A percentile compares a stretch with the other conserved stretches of the same genome.
phyloP scores from a whole-genome alignment of 345 rosid species.

The Corchorus olitorius region DNA sequence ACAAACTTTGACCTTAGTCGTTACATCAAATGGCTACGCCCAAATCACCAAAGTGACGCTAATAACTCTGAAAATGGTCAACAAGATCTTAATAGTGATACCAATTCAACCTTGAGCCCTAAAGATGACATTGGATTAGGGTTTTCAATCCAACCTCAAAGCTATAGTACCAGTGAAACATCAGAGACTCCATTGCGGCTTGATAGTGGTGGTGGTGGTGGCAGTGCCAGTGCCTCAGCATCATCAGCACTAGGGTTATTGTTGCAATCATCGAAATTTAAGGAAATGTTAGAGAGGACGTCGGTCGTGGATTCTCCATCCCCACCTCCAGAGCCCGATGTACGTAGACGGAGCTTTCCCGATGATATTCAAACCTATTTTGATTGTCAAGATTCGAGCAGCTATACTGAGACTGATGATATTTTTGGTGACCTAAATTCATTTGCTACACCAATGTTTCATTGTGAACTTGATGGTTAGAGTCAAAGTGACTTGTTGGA shows the following conservation, averaged over 20 bases:
- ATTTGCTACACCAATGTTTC: constrained; percentile 48
- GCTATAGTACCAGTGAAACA: background rate
- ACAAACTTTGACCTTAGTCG: constrained; percentile 90
- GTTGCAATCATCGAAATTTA: constrained; percentile 57
- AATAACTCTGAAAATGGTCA: constrained; percentile 1
- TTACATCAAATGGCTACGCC: constrained; percentile 59
- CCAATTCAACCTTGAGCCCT: constrained; percentile 3
- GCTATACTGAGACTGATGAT: constrained; percentile 48
- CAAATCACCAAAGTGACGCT: constrained; percentile 22
- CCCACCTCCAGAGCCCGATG: constrained; percentile 29
- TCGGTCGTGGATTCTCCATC: constrained; percentile 34
- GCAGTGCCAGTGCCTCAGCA: constrained; percentile 16
- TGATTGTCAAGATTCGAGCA: constrained; percentile 51
- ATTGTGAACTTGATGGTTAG: constrained; percentile 50
- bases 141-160: constrained; percentile 23
- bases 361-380: constrained; percentile 80
- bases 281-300: constrained; percentile 66
- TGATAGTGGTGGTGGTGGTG: background rate
- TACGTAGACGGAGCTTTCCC: constrained; percentile 61
- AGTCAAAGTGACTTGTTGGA: background rate
- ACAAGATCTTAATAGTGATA: constrained; percentile 13
- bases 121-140: constrained; percentile 16
- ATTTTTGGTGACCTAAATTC: constrained; percentile 58
- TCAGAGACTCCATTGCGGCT: background rate
- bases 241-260: constrained; percentile 60